Conservation (phyloP, 176 grass and related monocot genomes). For the Sorghum bicolor region Sorghum_bicolor_NCBIv3 NC_012877.2:4625501-4626000, state of each 20-base stretch:
- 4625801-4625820: conserved; percentile 32
- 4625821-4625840: conserved; percentile 4
- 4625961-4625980: conserved; percentile 99
- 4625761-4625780: conserved; percentile 86
- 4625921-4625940: conserved; percentile 7
- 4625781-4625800: conserved; percentile 92
- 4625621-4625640: background rate
- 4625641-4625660: background rate
- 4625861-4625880: conserved; percentile 6
- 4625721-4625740: conserved; percentile 34
- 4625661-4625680: background rate
- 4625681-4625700: background rate
- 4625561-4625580: background rate
- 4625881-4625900: background rate
- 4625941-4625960: conserved; percentile 34
- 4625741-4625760: conserved; percentile 77
- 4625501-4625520: background rate
- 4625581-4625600: background rate
- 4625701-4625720: conserved; percentile 3
- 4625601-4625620: background rate
- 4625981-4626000: conserved; percentile 93
- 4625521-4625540: background rate
- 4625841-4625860: background rate
- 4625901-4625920: conserved; percentile 15
- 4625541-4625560: background rate